Evolutionary conservation across 306 rosid species (phyloP).

Genomic region (Cucumis cinereus): DNA sequence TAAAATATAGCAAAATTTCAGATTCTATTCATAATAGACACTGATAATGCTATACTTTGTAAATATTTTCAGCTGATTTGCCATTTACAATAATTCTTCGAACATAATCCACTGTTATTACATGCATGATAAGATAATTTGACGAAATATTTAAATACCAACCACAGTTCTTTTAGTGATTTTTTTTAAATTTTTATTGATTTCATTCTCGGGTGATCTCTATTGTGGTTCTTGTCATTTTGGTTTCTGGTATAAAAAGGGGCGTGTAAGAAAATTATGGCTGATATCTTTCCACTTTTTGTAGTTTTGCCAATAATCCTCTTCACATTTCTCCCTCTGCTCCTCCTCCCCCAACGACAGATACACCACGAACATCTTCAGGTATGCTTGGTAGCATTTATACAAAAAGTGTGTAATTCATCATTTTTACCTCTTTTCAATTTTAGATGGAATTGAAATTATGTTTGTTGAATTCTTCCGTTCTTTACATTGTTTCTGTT

Average conservation of each 20-base stretch:
- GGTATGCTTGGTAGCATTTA: neutral
- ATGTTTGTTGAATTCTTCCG: neutral
- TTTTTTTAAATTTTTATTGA: too few relatives aligned
- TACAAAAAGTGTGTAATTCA: neutral
- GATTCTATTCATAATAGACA: too few relatives aligned
- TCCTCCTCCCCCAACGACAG: conserved; percentile 30
- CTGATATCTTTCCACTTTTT: conserved; percentile 2
- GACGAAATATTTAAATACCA: too few relatives aligned
- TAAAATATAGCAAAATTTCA: too few relatives aligned
- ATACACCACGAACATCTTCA: neutral
- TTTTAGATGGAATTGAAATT: neutral
- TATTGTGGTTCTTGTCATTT: neutral
- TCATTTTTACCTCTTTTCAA: neutral
- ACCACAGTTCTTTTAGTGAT: too few relatives aligned
- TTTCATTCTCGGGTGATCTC: neutral
- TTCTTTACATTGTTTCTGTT: neutral
- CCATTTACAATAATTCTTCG: too few relatives aligned
- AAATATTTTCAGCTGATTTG: too few relatives aligned
- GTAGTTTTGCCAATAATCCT: conserved; percentile 49
- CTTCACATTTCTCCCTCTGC: conserved; percentile 3
- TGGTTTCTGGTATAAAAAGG: neutral
- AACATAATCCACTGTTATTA: too few relatives aligned
- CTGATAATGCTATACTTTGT: too few relatives aligned
- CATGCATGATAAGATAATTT: too few relatives aligned
- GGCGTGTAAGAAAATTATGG: neutral